Evolutionary conservation across 1,284 basidiomycete genomes (phyloP), one percentile per base, ranked within the genome.

Genomic region (Wallemia hederae): DNA sequence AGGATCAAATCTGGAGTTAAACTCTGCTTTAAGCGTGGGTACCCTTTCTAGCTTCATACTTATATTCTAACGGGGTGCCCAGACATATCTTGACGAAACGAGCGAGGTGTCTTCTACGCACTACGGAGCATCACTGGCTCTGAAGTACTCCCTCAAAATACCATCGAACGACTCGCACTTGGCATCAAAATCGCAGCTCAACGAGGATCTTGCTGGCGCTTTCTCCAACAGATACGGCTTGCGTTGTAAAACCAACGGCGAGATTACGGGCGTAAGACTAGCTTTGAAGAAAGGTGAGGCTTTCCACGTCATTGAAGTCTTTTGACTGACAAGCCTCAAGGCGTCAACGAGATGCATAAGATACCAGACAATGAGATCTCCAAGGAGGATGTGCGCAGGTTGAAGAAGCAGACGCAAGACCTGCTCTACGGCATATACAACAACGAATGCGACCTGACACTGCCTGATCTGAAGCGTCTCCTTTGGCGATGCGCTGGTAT

Each of bases 401-500:
- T 92, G 59, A 82, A 82, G 68, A 69, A 69, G 15, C 82, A 86
- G 69, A 76, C 97, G 70, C 73, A 76, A 2, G 72, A 77, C 49
- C 80, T 84, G 0, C 74, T 83, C 55, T 72, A 75, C 17, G 81
- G 81, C 59, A 80, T 91, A 60, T 73, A 79, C 29, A 75, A 76
- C 58, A 88, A 86, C 71, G 78, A 75, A 26, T 82, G 81, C 64
- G 74, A 76, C 9, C 71, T 88, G 61, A 83, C 80, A 15, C 76
- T 88, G 1, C 78, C 83, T 57, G 87, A 94, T 61, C 74, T 97
- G 49, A 82, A 86, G 62, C 77, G 87, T 9, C 72, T 97, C 1
- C 74, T 98, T 26, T 89, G 94, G 70, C 80, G 90, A 59, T 88
- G 84, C 62, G 88, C 85, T 1, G 83, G 86, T 0, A 80, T 80